Percentiles rank a stretch among this genome's conserved stretches.
Evolutionary conservation across 805 yeast genomes (phyloP).

Genomic region (Candida broadrunensis): DNA sequence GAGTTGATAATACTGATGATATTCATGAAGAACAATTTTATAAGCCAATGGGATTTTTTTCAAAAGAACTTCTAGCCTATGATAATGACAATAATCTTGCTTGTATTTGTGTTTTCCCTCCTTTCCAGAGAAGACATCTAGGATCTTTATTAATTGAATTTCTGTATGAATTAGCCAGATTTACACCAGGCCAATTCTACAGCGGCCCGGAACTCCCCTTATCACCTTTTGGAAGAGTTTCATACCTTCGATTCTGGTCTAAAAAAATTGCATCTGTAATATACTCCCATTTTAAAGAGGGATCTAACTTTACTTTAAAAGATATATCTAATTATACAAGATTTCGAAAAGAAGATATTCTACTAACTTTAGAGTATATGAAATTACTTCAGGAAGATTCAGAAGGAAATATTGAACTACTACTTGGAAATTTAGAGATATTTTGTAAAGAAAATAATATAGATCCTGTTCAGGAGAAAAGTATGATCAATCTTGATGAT

Average conservation of each 20-base stretch:
- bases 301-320: conserved; percentile 31
- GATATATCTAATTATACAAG: conserved; percentile 58
- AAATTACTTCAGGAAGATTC: conserved; percentile 14
- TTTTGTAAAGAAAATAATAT: conserved; percentile 29
- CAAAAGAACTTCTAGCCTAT: conserved; percentile 78
- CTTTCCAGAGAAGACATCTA: conserved; percentile 74
- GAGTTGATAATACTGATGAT: conserved; percentile 28
- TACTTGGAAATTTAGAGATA: conserved; percentile 16
- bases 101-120: conserved; percentile 89
- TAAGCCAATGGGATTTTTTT: conserved; percentile 85
- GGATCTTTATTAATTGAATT: conserved; percentile 83
- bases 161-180: conserved; percentile 68
- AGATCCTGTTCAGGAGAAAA: conserved; percentile 19
- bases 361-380: conserved; percentile 59
- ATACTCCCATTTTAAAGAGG: conserved; percentile 4
- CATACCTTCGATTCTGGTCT: conserved; percentile 79
- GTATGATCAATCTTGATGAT: conserved; percentile 28
- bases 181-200: conserved; percentile 49
- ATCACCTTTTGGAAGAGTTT: conserved; percentile 72
- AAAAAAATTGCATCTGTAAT: conserved; percentile 27
- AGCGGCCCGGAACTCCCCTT: conserved; percentile 95
- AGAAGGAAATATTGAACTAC: conserved; percentile 9
- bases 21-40: conserved; percentile 8
- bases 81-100: conserved; percentile 80
- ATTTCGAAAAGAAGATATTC: conserved; percentile 59